Evolutionary conservation across 257 asterid genomes (phyloP), one percentile per base, ranked within the genome.

Genomic region (Gentiana straminea): DNA sequence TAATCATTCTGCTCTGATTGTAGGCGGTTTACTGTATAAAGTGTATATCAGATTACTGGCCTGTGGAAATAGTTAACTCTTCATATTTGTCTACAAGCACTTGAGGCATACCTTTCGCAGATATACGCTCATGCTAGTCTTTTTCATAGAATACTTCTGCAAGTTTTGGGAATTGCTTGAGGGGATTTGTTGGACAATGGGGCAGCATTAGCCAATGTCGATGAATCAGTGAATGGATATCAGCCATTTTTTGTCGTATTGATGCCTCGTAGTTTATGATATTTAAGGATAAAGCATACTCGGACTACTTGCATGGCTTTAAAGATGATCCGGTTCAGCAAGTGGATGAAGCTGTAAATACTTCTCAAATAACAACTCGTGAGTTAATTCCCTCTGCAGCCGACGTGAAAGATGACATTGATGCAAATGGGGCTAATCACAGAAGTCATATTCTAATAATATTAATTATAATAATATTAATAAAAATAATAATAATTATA

Each of bases 251-350:
- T 95, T 57, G 67, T 88, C 51, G 59, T 69, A 49, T 66, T 92
- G 76, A 80, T 81, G 93, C 94, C 98, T 65, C 85, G 86, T 58
- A 88, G 98, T 82, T 76, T 92, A 75, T 92, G 61, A 77, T 87
- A 75, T 85, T 92, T 65, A 92, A 83, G 73, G 98, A 85, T 55
- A 70, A 71, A 68, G 97, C 81, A 1, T 92, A 92, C 73, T 75
- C 91, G 84, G 98, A 77, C 46, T 92, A 81, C 80, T 75, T 88
- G 89, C 98, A 92, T 37, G 94, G 97, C 39, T 83, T 87, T 57
- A 78, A 79, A 65, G 95, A 87, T 71, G 52, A 70, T 33, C 88
- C 63, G 70, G 44, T 68, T 67, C 98, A 88, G 61, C 75, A 13
- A 68, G 80, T 54, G 67, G 77, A 75, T 15, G 60, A 71, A 96